These are phyloP conservation scores for Aspergillus chevalieri DNA, from an alignment of 2,329 filamentous ascomycete genomes.

Conservation along the genomic window DNA sequence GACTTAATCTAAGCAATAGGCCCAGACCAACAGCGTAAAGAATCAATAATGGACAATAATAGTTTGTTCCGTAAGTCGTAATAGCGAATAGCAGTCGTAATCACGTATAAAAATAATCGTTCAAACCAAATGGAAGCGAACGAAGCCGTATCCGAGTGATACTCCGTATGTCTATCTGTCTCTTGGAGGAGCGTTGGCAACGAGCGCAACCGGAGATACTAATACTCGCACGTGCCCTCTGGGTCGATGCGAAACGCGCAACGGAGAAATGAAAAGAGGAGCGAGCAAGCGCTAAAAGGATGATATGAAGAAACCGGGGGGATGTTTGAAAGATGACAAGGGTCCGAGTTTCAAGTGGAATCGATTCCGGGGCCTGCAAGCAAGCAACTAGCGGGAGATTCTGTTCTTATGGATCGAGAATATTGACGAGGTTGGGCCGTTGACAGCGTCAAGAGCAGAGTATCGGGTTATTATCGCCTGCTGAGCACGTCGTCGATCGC, in stretches of 20 bases:
- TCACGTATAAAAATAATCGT: neutral
- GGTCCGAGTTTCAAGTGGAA: neutral
- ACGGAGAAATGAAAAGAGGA: neutral
- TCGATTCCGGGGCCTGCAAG: neutral
- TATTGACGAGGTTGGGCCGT: slow-evolving; percentile 17
- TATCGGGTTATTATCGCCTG: neutral
- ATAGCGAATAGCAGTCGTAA: neutral
- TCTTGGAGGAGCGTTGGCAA: neutral
- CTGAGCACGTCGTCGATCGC: neutral
- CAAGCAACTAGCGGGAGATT: neutral
- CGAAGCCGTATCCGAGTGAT: too few species aligned
- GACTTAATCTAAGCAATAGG: neutral
- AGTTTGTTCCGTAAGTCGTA: neutral
- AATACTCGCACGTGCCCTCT: neutral
- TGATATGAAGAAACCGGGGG: neutral
- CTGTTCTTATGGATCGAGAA: slow-evolving; percentile 3
- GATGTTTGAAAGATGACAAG: neutral
- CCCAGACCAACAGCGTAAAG: neutral
- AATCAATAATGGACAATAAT: neutral
- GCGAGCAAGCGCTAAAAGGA: neutral
- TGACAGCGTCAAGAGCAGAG: neutral
- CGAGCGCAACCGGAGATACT: neutral
- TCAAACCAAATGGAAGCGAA: too few species aligned
- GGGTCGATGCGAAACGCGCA: neutral
- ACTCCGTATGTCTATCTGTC: too few species aligned